phyloP scores from a whole-genome alignment of 345 rosid species.

The Gossypium longicalyx region DNA sequence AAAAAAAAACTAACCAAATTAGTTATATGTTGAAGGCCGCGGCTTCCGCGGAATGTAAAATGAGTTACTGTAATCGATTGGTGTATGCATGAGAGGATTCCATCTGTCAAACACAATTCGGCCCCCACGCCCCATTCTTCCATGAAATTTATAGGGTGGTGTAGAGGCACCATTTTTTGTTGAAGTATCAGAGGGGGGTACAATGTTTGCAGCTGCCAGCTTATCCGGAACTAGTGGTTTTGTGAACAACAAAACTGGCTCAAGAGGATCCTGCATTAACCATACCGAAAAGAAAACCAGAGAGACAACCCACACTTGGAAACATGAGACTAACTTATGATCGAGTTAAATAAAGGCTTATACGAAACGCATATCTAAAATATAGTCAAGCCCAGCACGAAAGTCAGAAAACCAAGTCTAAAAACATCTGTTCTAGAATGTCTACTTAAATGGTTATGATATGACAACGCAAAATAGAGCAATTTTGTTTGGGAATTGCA shows the following conservation, averaged over 20 bases:
- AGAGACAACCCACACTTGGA: not conserved
- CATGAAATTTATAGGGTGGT: slow-evolving; percentile 52
- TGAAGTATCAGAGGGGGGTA: slow-evolving; percentile 61
- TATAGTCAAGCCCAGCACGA: not conserved
- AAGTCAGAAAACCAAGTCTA: not conserved
- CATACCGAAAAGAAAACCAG: not conserved
- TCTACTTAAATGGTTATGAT: not conserved
- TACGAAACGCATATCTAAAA: not conserved
- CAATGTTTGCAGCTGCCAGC: slow-evolving; percentile 77
- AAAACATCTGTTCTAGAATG: not conserved
- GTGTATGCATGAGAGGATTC: slow-evolving; percentile 77
- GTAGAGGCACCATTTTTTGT: slow-evolving; percentile 33
- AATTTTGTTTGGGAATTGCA: slow-evolving; percentile 6
- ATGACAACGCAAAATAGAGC: not conserved
- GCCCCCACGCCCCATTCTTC: slow-evolving; percentile 97
- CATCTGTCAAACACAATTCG: slow-evolving; percentile 89
- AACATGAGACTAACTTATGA: not conserved
- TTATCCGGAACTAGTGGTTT: slow-evolving; percentile 88
- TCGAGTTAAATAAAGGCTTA: not conserved
- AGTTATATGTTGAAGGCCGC: slow-evolving; percentile 45
- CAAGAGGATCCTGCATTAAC: slow-evolving; percentile 71
- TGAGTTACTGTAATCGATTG: slow-evolving; percentile 60
- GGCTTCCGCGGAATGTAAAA: slow-evolving; percentile 62
- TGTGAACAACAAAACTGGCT: slow-evolving; percentile 84
- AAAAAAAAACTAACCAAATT: slow-evolving; percentile 5